Conservation (phyloP, 2,329 filamentous ascomycete genomes). For the Chaetomiaceae sp. region DNA sequence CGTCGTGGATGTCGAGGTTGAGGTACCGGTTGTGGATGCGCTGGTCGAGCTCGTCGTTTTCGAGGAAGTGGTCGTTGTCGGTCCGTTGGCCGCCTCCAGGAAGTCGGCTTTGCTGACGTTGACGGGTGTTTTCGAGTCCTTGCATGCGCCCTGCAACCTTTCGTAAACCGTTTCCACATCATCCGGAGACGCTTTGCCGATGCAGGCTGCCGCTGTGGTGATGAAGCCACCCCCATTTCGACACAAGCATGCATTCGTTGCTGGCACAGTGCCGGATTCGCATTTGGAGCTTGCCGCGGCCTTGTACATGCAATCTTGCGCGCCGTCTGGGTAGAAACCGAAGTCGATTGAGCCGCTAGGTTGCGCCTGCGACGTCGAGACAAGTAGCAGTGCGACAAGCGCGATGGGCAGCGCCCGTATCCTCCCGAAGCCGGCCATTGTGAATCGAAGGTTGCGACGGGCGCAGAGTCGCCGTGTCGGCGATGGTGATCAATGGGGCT, state of each 20-base stretch:
- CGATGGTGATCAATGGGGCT: background rate
- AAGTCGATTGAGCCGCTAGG: conserved; percentile 37
- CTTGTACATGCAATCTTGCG: conserved; percentile 41
- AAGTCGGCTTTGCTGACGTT: conserved; percentile 39
- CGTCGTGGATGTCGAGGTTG: conserved; percentile 4
- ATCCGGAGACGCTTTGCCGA: conserved; percentile 34
- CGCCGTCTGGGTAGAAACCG: conserved; percentile 36
- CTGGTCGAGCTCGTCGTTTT: conserved; percentile 11
- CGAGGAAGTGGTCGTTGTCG: conserved; percentile 2
- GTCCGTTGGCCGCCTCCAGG: conserved; percentile 29
- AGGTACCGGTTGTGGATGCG: conserved; percentile 9
- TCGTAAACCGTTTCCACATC: conserved; percentile 41
- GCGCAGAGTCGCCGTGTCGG: too few species aligned
- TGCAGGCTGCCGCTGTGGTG: conserved; percentile 41
- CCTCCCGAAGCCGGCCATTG: conserved; percentile 15
- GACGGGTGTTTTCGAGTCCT: conserved; percentile 40
- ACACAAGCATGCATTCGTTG: conserved; percentile 48
- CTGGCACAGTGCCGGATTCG: conserved; percentile 33
- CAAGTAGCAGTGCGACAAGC: conserved; percentile 29
- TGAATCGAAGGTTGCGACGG: too few species aligned
- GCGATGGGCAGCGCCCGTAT: conserved; percentile 16
- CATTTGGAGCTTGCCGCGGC: conserved; percentile 39
- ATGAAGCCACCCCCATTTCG: conserved; percentile 46
- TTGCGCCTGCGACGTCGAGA: conserved; percentile 19
- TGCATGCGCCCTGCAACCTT: conserved; percentile 41